Conservation (phyloP, 2,329 filamentous ascomycete genomes). For the Pestalotiopsis sp. region DNA sequence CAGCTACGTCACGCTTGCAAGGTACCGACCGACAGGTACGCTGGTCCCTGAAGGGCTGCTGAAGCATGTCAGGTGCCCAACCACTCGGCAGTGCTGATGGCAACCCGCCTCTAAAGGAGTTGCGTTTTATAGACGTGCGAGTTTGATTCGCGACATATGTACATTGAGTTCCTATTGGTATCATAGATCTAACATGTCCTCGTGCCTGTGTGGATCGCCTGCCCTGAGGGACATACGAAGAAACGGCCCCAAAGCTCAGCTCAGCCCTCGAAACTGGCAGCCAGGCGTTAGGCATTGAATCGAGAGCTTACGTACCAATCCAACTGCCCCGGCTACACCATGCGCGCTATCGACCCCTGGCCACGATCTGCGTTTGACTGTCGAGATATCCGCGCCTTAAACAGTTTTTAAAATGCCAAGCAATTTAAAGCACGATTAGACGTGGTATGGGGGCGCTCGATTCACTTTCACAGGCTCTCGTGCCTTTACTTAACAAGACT, state of each 20-base stretch:
- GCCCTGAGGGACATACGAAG: not conserved
- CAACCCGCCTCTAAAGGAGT: not conserved
- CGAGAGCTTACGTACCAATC: not conserved
- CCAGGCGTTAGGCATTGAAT: not conserved
- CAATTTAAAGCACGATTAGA: slow-evolving; percentile 11
- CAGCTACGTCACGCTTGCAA: not conserved
- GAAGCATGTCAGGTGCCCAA: not conserved
- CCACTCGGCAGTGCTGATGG: not conserved
- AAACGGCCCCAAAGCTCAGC: not conserved
- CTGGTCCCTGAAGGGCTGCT: not conserved
- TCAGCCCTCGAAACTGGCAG: not conserved
- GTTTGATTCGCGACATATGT: not conserved
- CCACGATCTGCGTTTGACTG: slow-evolving; percentile 8
- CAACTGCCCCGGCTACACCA: not conserved
- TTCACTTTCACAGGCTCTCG: not conserved
- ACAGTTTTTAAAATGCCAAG: slow-evolving; percentile 9
- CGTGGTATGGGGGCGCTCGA: not conserved
- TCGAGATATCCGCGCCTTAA: slow-evolving; percentile 2
- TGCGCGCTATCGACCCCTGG: slow-evolving; percentile 3
- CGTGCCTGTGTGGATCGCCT: not conserved
- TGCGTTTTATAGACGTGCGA: not conserved
- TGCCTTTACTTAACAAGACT: not conserved
- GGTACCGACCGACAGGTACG: not conserved
- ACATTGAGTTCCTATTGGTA: not conserved
- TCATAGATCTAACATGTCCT: not conserved